Evolutionary conservation across 352 stramenopile genomes (phyloP).

Genomic region (Phytopythium aichiense): DNA sequence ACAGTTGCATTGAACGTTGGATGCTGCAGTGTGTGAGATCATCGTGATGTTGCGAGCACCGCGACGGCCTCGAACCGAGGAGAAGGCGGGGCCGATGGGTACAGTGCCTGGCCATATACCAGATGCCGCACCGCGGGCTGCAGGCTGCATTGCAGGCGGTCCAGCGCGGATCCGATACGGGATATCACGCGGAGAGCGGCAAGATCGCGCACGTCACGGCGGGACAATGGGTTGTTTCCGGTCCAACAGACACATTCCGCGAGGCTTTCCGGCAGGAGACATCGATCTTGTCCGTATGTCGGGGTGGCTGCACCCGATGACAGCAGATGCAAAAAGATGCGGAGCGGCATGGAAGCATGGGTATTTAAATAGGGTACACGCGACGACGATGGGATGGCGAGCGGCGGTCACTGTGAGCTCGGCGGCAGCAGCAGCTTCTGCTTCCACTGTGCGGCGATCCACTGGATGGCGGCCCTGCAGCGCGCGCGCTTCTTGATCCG

Average conservation of each 20-base stretch:
- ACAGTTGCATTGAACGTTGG: too few species aligned
- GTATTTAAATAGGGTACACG: not conserved
- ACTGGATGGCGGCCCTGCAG: constrained; percentile 42
- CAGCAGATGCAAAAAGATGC: too few species aligned
- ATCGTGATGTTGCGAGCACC: too few species aligned
- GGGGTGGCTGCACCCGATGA: too few species aligned
- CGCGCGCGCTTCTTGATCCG: constrained; percentile 41
- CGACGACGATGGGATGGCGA: not conserved
- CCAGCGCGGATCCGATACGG: not conserved
- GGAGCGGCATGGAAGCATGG: too few species aligned
- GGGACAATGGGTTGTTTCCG: not conserved
- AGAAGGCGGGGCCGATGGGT: not conserved
- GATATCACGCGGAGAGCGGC: not conserved
- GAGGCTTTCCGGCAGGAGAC: not conserved
- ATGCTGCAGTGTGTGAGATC: too few species aligned
- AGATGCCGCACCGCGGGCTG: not conserved
- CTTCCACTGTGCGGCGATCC: constrained; percentile 36
- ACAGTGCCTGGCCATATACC: not conserved
- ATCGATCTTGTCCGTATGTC: not conserved
- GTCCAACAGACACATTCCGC: not conserved
- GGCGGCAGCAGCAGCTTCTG: constrained; percentile 15
- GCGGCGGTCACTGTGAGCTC: not conserved
- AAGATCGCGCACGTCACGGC: not conserved
- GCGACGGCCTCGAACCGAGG: too few species aligned
- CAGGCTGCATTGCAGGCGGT: too few species aligned